These are phyloP conservation scores for Pestalotiopsis sp. DNA, from an alignment of 2,329 filamentous ascomycete genomes.

Conservation along the genomic window DNA sequence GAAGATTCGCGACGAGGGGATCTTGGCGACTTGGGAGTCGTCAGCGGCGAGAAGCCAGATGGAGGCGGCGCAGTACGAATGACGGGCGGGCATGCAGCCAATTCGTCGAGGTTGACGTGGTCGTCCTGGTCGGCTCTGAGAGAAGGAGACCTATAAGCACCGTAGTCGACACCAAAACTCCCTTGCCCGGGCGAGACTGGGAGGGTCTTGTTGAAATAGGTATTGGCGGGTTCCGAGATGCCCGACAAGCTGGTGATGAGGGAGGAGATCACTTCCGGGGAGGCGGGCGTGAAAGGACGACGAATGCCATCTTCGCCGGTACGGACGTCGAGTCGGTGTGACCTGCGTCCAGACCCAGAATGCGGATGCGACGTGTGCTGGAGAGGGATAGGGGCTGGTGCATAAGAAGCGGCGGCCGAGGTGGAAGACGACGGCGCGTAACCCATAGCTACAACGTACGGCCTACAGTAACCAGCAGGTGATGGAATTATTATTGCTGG, in stretches of 20 bases:
- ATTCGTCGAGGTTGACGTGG: constrained; percentile 55
- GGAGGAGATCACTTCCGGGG: constrained; percentile 71
- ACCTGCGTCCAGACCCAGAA: constrained; percentile 34
- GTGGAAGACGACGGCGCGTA: constrained; percentile 15
- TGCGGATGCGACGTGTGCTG: constrained; percentile 22
- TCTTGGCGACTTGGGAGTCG: constrained; percentile 58
- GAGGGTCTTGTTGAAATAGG: constrained; percentile 65
- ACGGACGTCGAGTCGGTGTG: constrained; percentile 30
- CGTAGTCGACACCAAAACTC: constrained; percentile 75
- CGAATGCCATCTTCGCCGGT: constrained; percentile 24
- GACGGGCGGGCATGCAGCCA: constrained; percentile 68
- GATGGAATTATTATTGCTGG: neutral
- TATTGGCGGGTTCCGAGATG: constrained; percentile 68
- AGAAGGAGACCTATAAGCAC: constrained; percentile 59
- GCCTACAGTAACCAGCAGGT: neutral
- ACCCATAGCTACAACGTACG: constrained; percentile 22
- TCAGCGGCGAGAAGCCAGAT: constrained; percentile 73
- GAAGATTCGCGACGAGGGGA: constrained; percentile 51
- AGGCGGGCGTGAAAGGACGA: constrained; percentile 46
- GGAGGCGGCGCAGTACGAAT: constrained; percentile 82
- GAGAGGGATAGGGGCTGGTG: constrained; percentile 28
- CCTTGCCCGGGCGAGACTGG: constrained; percentile 44
- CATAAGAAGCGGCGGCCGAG: neutral
- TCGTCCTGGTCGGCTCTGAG: constrained; percentile 52
- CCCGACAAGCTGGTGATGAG: constrained; percentile 72